Percentiles rank a stretch among this genome's conserved stretches.
phyloP scores from a whole-genome alignment of 176 grass and related monocot genomes.

The Neostapfia colusana region DNA sequence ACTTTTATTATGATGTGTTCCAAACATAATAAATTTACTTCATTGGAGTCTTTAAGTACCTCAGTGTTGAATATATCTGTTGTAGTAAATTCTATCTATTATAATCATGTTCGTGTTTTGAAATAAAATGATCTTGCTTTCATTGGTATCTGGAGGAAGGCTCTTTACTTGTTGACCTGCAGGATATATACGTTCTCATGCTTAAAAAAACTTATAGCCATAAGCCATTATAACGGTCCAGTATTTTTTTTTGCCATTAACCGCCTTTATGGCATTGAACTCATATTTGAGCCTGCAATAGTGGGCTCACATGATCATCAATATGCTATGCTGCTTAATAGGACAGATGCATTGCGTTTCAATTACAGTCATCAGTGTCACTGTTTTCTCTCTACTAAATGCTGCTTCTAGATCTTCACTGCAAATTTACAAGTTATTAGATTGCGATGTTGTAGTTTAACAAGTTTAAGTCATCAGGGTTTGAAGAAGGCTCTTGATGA shows the following conservation, averaged over 20 bases:
- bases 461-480: slow-evolving; percentile 41
- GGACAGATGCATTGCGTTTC: not conserved
- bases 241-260: not conserved
- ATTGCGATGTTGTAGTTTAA: slow-evolving; percentile 1
- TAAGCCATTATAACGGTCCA: not conserved
- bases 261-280: not conserved
- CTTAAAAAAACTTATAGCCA: not conserved
- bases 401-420: not conserved
- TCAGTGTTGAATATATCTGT: too few species aligned
- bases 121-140: slow-evolving; percentile 5
- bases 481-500: slow-evolving; percentile 82
- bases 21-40: too few species aligned
- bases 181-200: slow-evolving; percentile 3
- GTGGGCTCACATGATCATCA: not conserved
- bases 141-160: slow-evolving; percentile 4
- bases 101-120: slow-evolving; percentile 1
- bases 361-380: not conserved
- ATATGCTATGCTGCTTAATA: not conserved
- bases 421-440: slow-evolving; percentile 16
- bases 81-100: too few species aligned
- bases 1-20: too few species aligned
- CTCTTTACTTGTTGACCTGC: not conserved
- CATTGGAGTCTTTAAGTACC: not conserved
- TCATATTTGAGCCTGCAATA: slow-evolving; percentile 14
- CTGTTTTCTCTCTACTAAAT: not conserved